These are phyloP conservation scores for Rhynchospora breviuscula DNA, from an alignment of 176 grass and related monocot species.

Conservation along the genomic window DNA sequence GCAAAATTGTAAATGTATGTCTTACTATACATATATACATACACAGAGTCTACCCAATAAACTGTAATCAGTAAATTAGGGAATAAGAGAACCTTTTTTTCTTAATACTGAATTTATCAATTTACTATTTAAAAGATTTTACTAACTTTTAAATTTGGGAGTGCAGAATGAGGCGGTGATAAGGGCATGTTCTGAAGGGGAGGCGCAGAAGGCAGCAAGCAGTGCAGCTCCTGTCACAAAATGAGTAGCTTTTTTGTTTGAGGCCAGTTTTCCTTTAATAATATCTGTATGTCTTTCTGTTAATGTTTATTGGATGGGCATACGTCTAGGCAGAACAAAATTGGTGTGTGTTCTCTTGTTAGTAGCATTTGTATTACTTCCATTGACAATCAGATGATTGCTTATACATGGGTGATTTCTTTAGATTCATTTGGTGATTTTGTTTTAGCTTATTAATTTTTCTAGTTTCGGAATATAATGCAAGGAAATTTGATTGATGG, in stretches of 20 bases:
- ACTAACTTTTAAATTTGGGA: background rate
- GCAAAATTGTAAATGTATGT: no score
- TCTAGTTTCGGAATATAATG: background rate
- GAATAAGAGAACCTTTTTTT: no score
- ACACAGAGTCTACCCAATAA: background rate
- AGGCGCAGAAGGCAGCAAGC: background rate
- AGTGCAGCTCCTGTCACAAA: conserved; percentile 1
- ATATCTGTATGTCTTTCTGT: background rate
- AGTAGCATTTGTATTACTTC: background rate
- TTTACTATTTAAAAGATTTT: background rate
- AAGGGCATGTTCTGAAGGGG: conserved; percentile 12
- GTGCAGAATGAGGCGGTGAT: conserved; percentile 26
- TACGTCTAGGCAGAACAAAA: background rate
- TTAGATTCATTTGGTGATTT: background rate
- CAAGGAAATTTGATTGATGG: no score
- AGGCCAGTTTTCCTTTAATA: background rate
- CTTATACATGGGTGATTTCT: background rate
- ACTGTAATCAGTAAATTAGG: no score
- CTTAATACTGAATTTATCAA: background rate
- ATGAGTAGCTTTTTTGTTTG: background rate
- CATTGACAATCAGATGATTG: background rate
- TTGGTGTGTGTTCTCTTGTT: background rate
- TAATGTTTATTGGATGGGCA: background rate
- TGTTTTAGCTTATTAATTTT: background rate
- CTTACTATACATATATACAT: background rate